Base-by-base conservation (phyloP, 2,329 filamentous ascomycete species). In the Penicillium occitanis region DNA sequence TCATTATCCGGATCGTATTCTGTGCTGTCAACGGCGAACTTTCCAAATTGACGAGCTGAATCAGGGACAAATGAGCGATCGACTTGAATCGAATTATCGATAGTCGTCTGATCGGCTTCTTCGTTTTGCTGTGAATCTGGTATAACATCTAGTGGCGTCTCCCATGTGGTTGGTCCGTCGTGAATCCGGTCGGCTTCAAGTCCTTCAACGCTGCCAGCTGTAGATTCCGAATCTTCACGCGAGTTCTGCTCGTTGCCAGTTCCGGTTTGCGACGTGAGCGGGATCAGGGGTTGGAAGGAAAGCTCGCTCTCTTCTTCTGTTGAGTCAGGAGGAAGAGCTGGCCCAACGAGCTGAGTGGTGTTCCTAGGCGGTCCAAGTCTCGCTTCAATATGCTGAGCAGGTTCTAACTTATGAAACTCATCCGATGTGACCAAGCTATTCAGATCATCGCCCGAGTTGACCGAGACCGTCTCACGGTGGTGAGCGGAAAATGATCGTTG, bases 81-180 rank as follows among this genome's bases (percentile, higher is more conserved):
- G 60, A 70, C 67, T 33, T 71, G 69, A 14, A 70, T 33, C 2
- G 40, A 48, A 33, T 46, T 14, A 17, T 62, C 55, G 7, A 57
- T 3, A 22, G 19, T 30, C 2, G 30, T 58, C n/a, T 60, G 61
- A 4, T 65, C 50, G 7, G 37, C 57, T 33, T 58, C 42, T 60
- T 64, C 33, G 50, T 42, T 48, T 50, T 61, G 63, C 44, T 80
- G 78, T 1, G 79, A 81, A 55, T 81, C 77, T 22, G 77, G 78
- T 25, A 81, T 76, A 14, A 76, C 75, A 58, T 77, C 79, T 30
- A 79, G 68, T 22, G 76, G 75, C 37, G 73, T 78, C 14, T 73
- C 73, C 40, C 76, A 73, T 14, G 73, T 75, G 57, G 72, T 73
- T 1, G 62, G 65, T 35, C 65, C 57, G 8, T 51, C 22, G n/a